Evolutionary conservation across 2,329 filamentous ascomycete genomes (phyloP).

Genomic region (Lecanosticta acicola): DNA sequence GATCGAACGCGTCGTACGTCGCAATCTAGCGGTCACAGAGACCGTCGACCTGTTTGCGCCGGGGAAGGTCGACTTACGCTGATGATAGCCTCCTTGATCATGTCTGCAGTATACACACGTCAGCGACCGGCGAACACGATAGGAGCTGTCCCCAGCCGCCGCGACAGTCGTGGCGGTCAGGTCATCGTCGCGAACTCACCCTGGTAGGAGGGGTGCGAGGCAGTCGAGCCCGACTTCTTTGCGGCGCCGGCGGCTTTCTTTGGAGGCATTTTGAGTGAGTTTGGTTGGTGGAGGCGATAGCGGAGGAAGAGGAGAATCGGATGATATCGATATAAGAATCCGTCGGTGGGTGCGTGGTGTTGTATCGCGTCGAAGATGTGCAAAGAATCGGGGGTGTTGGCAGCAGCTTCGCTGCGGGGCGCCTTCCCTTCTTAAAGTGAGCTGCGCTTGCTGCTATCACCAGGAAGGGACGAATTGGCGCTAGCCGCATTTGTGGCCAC

Average conservation of each 20-base stretch:
- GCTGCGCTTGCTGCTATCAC: constrained; percentile 4
- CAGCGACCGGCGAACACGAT: constrained; percentile 38
- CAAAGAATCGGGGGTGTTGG: background rate
- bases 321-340: constrained; percentile 14
- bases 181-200: constrained; percentile 47
- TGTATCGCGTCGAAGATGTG: constrained; percentile 7
- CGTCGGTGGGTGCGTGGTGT: constrained; percentile 3
- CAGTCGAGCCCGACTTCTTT: constrained; percentile 53
- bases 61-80: constrained; percentile 56
- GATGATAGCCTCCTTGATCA: constrained; percentile 68
- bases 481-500: background rate
- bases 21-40: constrained; percentile 19
- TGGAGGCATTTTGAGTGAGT: constrained; percentile 20
- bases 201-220: constrained; percentile 60
- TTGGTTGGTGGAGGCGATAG: constrained; percentile 15
- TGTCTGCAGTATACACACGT: constrained; percentile 55
- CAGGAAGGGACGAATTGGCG: background rate
- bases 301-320: constrained; percentile 14
- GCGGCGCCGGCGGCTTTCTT: constrained; percentile 35
- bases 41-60: constrained; percentile 38
- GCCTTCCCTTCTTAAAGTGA: constrained; percentile 4
- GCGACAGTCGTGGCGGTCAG: constrained; percentile 17
- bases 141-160: constrained; percentile 8
- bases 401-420: constrained; percentile 4
- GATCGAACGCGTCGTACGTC: constrained; percentile 18